Base-by-base conservation (phyloP, 257 asterid species). In the Echium plantagineum region DNA sequence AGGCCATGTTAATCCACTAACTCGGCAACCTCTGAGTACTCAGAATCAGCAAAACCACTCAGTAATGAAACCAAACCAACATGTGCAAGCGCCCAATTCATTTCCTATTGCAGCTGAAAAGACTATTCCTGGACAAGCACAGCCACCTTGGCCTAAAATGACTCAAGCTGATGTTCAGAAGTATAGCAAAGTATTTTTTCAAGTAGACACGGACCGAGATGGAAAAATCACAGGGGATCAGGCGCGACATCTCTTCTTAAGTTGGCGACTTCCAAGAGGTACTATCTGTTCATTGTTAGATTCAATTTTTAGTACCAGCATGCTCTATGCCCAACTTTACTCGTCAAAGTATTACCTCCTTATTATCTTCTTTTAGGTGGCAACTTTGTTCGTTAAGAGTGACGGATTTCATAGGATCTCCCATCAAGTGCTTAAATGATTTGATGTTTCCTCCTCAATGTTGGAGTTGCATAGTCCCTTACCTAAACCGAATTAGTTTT, bases 181-280 rank as follows among this genome's bases (percentile, higher is more conserved):
- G 76, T 93, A 93, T 67, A 66, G 81, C 68, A 86, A 82, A 82
- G 94, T 86, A 60, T 93, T 93, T 81, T 76, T 83, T 76, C 91
- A 85, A 69, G 99, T 89, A 58, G 99, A 89, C 77, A 83, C 81
- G 1, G 97, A 93, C 73, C 71, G 83, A 70, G 99, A 93, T 86
- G 99, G 97, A 62, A 86, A 85, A 76, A 89, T 93, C 57, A 77
- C 85, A 9, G 99, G 96, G 61, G 91, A 77, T 74, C 91, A 93
- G 85, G 99, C 99, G 5, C 93, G 89, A 38, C 77, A 83, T 75
- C 85, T 93, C 62, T 93, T 93, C 77, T 79, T 93, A 71, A 93
- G 97, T 81, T 93, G 99, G 99, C 81, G 74, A 84, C 80, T 79
- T 68, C 96, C 97, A 48, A 77, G 84, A 81, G 97, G 97, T 93